These are phyloP conservation scores for Eimeria tenella DNA, from an alignment of 169 alveolate genomes.

Conservation along the genomic window DNA sequence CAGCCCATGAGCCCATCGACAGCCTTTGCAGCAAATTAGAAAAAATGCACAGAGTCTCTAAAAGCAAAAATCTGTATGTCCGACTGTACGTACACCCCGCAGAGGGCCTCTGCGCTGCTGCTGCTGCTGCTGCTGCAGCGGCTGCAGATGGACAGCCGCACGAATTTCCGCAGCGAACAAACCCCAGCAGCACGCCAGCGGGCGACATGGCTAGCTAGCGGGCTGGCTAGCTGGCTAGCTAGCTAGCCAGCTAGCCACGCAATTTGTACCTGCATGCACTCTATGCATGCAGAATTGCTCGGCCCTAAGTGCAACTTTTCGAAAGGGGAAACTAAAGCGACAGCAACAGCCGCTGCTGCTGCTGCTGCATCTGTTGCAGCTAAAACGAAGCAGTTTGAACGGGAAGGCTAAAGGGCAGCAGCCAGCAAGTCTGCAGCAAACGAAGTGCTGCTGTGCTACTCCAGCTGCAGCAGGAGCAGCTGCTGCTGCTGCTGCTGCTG, in stretches of 20 bases:
- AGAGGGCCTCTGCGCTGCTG: not conserved
- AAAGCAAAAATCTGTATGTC: no score
- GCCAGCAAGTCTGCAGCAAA: not conserved
- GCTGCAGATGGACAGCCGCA: not conserved
- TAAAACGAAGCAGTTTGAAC: not conserved
- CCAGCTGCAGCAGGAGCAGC: not conserved
- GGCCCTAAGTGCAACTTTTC: no score
- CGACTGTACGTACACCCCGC: not conserved
- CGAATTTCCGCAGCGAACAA: not conserved
- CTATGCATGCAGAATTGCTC: no score
- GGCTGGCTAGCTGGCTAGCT: no score
- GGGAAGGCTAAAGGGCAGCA: not conserved
- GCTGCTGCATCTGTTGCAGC: not conserved
- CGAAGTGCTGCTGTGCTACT: not conserved
- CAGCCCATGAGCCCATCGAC: not conserved
- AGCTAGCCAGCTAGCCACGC: no score
- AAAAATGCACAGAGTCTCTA: not conserved
- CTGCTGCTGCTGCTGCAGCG: not conserved
- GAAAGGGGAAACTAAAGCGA: not conserved
- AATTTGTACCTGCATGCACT: no score
- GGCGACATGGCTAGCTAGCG: no score
- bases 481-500: slow-evolving; percentile 53
- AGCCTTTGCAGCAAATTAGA: not conserved
- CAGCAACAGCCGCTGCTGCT: not conserved
- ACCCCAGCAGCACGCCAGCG: no score